Conservation (phyloP, 352 stramenopile genomes). For the Ochromonadaceae sp. region DNA sequence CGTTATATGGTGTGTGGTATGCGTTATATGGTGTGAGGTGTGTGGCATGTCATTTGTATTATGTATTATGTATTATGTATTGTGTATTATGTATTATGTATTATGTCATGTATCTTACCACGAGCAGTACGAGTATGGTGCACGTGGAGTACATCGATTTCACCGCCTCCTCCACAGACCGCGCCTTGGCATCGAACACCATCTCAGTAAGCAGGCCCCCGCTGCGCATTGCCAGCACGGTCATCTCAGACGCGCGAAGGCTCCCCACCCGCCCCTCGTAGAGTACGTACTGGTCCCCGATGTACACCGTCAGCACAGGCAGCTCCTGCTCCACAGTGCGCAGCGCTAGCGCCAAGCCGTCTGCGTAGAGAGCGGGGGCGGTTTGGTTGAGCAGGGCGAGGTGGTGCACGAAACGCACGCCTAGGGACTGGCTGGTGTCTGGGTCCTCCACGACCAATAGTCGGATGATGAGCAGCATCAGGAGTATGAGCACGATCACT, state of each 20-base stretch:
- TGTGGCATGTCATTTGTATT: too few species aligned
- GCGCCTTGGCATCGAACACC: not conserved
- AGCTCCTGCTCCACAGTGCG: not conserved
- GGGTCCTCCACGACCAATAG: conserved; percentile 46
- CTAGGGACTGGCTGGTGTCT: not conserved
- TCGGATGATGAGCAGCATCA: conserved; percentile 47
- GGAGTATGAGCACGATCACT: conserved; percentile 58
- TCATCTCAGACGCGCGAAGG: not conserved
- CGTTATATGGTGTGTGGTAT: too few species aligned
- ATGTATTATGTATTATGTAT: too few species aligned
- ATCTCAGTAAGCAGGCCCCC: not conserved
- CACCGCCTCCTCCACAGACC: not conserved
- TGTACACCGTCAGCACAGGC: not conserved
- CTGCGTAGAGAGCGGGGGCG: not conserved
- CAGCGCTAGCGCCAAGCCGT: not conserved
- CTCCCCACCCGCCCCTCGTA: not conserved
- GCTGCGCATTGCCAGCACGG: not conserved
- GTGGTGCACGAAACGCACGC: not conserved
- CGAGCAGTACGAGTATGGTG: not conserved
- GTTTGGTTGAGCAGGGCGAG: not conserved
- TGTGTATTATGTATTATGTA: too few species aligned
- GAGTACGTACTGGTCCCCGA: not conserved
- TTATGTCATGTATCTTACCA: not conserved
- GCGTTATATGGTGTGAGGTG: too few species aligned
- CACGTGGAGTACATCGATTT: not conserved